Base-by-base conservation (phyloP, 2,329 filamentous ascomycete species). In the Aotearoamyces nothofagi region DNA sequence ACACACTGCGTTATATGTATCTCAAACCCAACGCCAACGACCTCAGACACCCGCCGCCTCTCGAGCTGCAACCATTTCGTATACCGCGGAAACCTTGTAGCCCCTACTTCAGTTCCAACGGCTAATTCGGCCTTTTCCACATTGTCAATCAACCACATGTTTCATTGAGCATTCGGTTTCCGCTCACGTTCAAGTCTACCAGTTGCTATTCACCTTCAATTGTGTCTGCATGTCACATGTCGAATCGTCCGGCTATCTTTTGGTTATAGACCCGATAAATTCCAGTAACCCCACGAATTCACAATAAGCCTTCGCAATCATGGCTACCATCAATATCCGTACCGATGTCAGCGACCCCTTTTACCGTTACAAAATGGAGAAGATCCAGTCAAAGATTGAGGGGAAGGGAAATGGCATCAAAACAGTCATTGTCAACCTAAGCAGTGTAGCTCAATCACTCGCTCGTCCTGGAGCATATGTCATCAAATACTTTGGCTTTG, bases 321-420 rank as follows among this genome's bases (percentile, higher is more conserved):
- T 96, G 90, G 78, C 82, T 70, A 86, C 82, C 64, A 69, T 98
- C 73, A 98, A 98, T 63, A 86, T 96, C 61, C 86, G 86, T 60
- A 83, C 82, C 61, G 87, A 96, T 79, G 78, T 93, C 65, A 78
- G 78, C 67, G 90, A 98, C 64, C 79, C 79, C 62, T 98, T 94
- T 75, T 98, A 98, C 66, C 90, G 90, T 58, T 98, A 98, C 77
- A 98, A 98, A 75, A 98, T 98, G 90, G 90, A 96, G 66, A 78
- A 76, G 48, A 66, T 98, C 54, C 83, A 92, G 68, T 93, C 90
- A 57, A 98, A 98, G 70, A 92, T 98, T 49, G 90, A 98, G 64
- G 90, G 90, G 61, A 98, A 98, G 63, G 90, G 90, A 45, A 98
- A 98, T 64, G 90, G 90, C 53, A 98, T 98, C 74, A 98, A 98